Evolutionary conservation across 2,329 filamentous ascomycete genomes (phyloP).

Genomic region (Botrytis fabae): DNA sequence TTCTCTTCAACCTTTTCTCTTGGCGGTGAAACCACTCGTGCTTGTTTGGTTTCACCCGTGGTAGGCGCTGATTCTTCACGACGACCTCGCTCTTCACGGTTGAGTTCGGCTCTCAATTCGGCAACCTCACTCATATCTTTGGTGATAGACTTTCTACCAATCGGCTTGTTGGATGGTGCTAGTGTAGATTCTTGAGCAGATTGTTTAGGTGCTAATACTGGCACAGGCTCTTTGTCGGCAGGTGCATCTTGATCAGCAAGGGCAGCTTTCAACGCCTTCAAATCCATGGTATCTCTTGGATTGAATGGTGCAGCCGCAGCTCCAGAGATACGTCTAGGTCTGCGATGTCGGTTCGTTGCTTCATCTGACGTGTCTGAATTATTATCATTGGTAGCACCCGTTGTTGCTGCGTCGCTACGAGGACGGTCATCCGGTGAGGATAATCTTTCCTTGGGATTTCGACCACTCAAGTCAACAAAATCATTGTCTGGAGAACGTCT

Average conservation of each 20-base stretch:
- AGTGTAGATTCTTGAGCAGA: slow-evolving; percentile 19
- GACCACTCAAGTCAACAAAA: slow-evolving; percentile 38
- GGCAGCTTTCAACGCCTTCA: slow-evolving; percentile 39
- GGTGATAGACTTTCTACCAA: slow-evolving; percentile 29
- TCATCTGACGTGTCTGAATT: slow-evolving; percentile 37
- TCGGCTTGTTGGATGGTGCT: slow-evolving; percentile 24
- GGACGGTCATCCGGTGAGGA: slow-evolving; percentile 37
- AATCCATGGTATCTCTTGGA: slow-evolving; percentile 41
- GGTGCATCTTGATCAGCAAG: slow-evolving; percentile 34
- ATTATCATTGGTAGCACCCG: slow-evolving; percentile 29
- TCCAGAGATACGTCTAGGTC: slow-evolving; percentile 30
- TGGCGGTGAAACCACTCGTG: slow-evolving; percentile 71
- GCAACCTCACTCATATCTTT: slow-evolving; percentile 34
- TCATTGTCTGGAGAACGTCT: slow-evolving; percentile 27
- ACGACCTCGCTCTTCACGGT: slow-evolving; percentile 29
- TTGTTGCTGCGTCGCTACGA: slow-evolving; percentile 27
- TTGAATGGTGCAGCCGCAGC: slow-evolving; percentile 37
- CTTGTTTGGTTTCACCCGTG: slow-evolving; percentile 30
- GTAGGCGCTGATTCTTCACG: slow-evolving; percentile 30
- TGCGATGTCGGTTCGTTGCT: slow-evolving; percentile 25
- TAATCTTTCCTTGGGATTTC: slow-evolving; percentile 51
- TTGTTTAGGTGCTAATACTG: slow-evolving; percentile 22
- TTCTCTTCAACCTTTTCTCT: slow-evolving; percentile 64
- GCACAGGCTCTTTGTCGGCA: slow-evolving; percentile 26
- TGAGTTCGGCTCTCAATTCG: slow-evolving; percentile 34